Evolutionary conservation across 805 yeast species (phyloP), one percentile per base, ranked within the genome.

Genomic region (Spencermartinsiella europaea): DNA sequence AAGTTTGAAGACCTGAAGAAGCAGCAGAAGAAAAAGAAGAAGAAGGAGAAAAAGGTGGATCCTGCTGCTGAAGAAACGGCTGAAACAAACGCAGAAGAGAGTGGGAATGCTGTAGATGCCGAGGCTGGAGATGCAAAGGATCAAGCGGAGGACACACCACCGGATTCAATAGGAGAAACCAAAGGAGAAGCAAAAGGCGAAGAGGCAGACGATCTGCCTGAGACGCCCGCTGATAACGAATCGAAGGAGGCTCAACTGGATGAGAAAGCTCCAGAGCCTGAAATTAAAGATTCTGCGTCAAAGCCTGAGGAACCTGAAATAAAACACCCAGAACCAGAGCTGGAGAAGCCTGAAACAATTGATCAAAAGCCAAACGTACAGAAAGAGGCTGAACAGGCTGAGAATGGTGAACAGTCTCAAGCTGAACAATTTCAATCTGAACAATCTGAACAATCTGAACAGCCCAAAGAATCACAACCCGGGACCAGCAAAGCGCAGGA

Each of bases 1-100:
- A 76, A 81, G 72, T 78, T 72, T 54, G 89, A 83, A 49, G 86
- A 82, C 57, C 66, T 84, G 70, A 84, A 78, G 65, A 72, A 71
- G 64, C 72, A 70, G 53, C 70, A 72, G 59, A 70, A 80, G 69
- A 77, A 77, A 65, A 72, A 72, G 64, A 71, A 68, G 61, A 76
- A 73, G 61, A 75, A 71, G 59, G 71, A 72, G 63, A 70, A 70
- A 65, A 63, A 64, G 64, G 69, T 68, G 63, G 63, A 65, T 63
- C 70, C 68, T 57, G 65, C 69, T 51, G 47, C 53, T 21, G 37
- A 27, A 19, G 49, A 42, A 10, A 50, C 34, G 2, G 39, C 27
- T 14, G 45, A 35, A 20, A 44, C 25, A 25, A 53, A 51, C 21
- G 52, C 35, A 4, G 56, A 56, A 16, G 54, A 44, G 2, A 56